Conservation (phyloP, 441 rosid species). For the Croton laevigatus region DNA sequence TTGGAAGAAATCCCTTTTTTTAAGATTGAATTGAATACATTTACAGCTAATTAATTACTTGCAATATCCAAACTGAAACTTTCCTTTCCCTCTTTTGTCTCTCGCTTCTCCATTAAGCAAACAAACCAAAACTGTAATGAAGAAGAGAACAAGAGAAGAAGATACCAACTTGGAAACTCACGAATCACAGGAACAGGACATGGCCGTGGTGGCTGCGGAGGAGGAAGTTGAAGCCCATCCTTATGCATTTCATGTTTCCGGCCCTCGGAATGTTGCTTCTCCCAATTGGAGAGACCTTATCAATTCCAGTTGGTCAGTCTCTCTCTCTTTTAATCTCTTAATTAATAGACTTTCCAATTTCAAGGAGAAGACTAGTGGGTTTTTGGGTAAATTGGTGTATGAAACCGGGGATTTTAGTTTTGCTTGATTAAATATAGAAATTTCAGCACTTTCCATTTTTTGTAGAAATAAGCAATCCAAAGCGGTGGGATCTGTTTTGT, state of each 20-base stretch:
- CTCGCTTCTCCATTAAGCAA: no score
- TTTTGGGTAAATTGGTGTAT: not conserved
- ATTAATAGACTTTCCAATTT: not conserved
- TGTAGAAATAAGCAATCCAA: no score
- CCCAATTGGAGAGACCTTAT: constrained; percentile 95
- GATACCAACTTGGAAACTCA: constrained; percentile 8
- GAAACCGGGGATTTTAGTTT: not conserved
- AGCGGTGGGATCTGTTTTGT: no score
- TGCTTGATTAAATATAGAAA: not conserved
- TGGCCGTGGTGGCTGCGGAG: constrained; percentile 12
- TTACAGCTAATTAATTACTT: no score
- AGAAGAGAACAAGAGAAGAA: constrained; percentile 9
- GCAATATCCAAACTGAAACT: no score
- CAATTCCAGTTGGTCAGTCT: constrained; percentile 74
- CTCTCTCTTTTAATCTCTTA: not conserved
- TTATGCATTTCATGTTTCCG: constrained; percentile 80
- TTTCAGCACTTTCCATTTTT: no score
- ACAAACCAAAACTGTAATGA: not conserved
- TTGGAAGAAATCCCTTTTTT: no score
- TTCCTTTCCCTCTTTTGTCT: no score
- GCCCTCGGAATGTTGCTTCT: constrained; percentile 76
- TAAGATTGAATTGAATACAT: no score
- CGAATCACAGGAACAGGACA: constrained; percentile 18
- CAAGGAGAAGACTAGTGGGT: not conserved
- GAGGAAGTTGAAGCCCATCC: constrained; percentile 55